Percentiles rank a stretch among this genome's conserved stretches.
Evolutionary conservation across 2,329 filamentous ascomycete species (phyloP).

Genomic region (Hymenoscyphus infarciens): DNA sequence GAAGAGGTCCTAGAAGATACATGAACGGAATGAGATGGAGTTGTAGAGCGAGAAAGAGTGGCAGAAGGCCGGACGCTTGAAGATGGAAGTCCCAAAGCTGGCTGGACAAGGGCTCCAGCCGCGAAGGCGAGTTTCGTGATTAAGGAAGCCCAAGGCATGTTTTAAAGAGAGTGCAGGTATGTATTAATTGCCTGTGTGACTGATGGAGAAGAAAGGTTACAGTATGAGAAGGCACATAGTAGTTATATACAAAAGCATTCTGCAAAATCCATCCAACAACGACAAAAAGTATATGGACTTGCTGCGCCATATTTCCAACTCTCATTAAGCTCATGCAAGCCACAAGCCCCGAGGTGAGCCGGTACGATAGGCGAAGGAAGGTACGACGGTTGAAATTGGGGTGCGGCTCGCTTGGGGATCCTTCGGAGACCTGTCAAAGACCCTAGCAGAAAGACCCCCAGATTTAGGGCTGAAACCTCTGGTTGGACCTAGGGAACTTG

Average conservation of each 20-base stretch:
- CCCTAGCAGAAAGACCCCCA: not conserved
- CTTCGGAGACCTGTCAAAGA: not conserved
- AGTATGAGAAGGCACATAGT: not conserved
- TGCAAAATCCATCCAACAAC: not conserved
- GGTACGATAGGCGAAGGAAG: constrained; percentile 2
- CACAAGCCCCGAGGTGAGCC: not conserved
- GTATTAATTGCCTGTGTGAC: not conserved
- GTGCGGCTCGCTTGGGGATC: not conserved
- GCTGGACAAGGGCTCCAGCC: constrained; percentile 9
- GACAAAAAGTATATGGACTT: not conserved
- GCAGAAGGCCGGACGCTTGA: not conserved
- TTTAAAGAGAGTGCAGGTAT: not conserved
- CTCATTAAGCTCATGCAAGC: not conserved
- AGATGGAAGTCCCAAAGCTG: constrained; percentile 3
- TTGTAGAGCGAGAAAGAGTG: no score
- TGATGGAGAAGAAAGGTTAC: not conserved
- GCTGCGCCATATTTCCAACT: not conserved
- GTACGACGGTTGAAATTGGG: not conserved
- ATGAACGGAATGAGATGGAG: not conserved
- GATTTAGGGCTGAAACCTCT: not conserved
- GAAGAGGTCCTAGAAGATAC: not conserved
- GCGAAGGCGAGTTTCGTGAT: constrained; percentile 7
- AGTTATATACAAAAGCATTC: not conserved
- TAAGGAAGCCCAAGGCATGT: constrained; percentile 9
- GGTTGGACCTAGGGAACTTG: not conserved